These are phyloP conservation scores for Lentinula sp. DNA, from an alignment of 768 basidiomycete species.

Conservation along the genomic window DNA sequence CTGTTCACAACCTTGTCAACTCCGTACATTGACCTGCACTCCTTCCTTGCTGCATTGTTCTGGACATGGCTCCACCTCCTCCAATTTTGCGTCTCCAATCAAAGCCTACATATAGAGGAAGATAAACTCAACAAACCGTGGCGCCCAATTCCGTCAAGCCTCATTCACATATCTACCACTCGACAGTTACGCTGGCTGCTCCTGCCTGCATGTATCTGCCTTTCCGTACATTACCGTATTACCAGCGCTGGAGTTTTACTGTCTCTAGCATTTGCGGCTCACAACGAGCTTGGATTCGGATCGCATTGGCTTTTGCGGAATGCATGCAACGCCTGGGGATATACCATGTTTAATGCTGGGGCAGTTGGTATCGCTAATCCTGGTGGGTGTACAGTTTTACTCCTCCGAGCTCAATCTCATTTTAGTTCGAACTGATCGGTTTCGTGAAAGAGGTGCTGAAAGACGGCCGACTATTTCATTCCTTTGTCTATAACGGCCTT, in stretches of 20 bases:
- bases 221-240: slow-evolving; percentile 7
- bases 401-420: background rate
- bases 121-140: slow-evolving; percentile 23
- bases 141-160: slow-evolving; percentile 24
- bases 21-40: background rate
- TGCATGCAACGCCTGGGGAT: slow-evolving; percentile 9
- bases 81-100: slow-evolving; percentile 23
- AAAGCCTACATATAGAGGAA: slow-evolving; percentile 18
- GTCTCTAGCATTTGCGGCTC: slow-evolving; percentile 12
- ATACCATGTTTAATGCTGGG: slow-evolving; percentile 9
- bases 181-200: slow-evolving; percentile 20
- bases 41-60: background rate
- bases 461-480: slow-evolving; percentile 9
- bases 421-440: no score
- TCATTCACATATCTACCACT: slow-evolving; percentile 15
- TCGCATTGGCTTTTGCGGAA: slow-evolving; percentile 8
- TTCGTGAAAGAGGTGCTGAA: background rate
- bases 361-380: slow-evolving; percentile 5
- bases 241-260: slow-evolving; percentile 11
- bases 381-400: background rate
- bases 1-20: background rate
- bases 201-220: slow-evolving; percentile 15
- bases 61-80: slow-evolving; percentile 27
- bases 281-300: slow-evolving; percentile 19
- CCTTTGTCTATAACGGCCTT: background rate